phyloP scores from a whole-genome alignment of 2,329 filamentous ascomycete species.

The Endoconidiophora polonica region DNA sequence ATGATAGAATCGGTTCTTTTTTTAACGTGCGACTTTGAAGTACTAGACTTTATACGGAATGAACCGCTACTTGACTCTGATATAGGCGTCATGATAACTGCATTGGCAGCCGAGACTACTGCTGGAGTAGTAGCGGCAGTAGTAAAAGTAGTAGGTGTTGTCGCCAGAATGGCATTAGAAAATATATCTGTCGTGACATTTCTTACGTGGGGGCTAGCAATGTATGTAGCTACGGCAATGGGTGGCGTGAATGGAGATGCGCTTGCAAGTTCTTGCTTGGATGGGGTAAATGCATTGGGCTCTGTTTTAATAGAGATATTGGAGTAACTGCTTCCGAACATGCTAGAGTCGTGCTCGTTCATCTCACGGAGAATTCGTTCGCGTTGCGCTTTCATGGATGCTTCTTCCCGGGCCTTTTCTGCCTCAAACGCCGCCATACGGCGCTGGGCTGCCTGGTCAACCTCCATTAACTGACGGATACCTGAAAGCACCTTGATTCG shows the following conservation, averaged over 20 bases:
- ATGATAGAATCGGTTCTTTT: too few species aligned
- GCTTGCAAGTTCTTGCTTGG: background rate
- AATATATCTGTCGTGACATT: too few species aligned
- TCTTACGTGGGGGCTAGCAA: too few species aligned
- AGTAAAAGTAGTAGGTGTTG: background rate
- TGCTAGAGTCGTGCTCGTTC: background rate
- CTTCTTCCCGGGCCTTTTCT: constrained; percentile 2
- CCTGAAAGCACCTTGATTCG: constrained; percentile 13
- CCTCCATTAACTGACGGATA: constrained; percentile 14
- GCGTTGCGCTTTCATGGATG: constrained; percentile 15
- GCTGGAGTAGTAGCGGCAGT: background rate
- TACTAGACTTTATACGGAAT: too few species aligned
- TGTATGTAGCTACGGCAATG: too few species aligned
- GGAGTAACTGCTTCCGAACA: background rate
- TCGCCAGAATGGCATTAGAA: too few species aligned
- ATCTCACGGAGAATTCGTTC: constrained; percentile 15
- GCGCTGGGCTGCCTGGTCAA: constrained; percentile 14
- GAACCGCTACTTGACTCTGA: too few species aligned
- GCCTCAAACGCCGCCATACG: constrained; percentile 15
- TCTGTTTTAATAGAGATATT: background rate
- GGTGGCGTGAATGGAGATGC: background rate
- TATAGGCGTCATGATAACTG: background rate
- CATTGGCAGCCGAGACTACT: background rate
- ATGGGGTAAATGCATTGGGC: background rate
- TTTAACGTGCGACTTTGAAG: too few species aligned